Evolutionary conservation across 2,329 filamentous ascomycete genomes (phyloP).

Genomic region (Calonectria pauciramosa): DNA sequence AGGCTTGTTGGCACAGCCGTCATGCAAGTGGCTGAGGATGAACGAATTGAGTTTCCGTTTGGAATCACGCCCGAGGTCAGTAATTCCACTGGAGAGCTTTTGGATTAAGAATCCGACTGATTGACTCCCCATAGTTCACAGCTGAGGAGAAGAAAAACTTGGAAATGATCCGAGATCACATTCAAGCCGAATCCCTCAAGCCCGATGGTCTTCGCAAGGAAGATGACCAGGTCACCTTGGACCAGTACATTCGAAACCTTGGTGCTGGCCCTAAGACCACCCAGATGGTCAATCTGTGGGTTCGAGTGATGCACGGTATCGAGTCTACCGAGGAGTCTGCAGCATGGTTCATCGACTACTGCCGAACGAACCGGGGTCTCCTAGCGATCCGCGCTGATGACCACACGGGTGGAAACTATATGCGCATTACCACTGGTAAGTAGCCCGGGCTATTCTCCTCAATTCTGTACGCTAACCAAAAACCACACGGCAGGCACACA

Average conservation of each 20-base stretch:
- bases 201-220: constrained; percentile 33
- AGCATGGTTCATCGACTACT: constrained; percentile 55
- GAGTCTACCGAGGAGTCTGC: constrained; percentile 54
- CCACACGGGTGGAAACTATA: constrained; percentile 51
- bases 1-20: constrained; percentile 61
- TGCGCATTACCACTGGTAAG: constrained; percentile 46
- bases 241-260: constrained; percentile 52
- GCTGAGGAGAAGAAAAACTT: constrained; percentile 50
- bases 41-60: constrained; percentile 33
- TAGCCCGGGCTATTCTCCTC: no score
- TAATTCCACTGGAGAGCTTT: not conserved
- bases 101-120: not conserved
- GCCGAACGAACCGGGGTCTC: constrained; percentile 51
- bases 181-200: constrained; percentile 50
- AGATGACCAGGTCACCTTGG: constrained; percentile 51
- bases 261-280: constrained; percentile 48
- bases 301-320: constrained; percentile 53
- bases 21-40: constrained; percentile 55
- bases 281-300: constrained; percentile 54
- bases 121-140: constrained; percentile 41
- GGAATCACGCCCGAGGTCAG: constrained; percentile 42
- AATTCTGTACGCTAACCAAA: not conserved
- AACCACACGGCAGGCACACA: constrained; percentile 38
- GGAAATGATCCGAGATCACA: constrained; percentile 51
- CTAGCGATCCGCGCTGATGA: constrained; percentile 53